Evolutionary conservation across 192 early-diverging fungal genomes (phyloP), one percentile per base, ranked within the genome.

Genomic region (Backusella australiensis): DNA sequence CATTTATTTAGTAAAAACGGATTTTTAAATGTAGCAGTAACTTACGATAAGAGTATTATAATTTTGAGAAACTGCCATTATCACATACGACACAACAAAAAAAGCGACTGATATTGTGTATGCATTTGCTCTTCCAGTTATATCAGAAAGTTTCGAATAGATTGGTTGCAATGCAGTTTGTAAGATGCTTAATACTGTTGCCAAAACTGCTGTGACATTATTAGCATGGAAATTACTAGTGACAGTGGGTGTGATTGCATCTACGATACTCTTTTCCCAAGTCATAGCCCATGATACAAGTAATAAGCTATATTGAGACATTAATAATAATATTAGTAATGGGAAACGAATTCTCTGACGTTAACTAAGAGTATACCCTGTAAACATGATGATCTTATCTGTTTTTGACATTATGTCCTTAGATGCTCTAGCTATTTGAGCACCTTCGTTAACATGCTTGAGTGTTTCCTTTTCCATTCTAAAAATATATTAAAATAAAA

Each of bases 141-240:
- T 59, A 66, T 77, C 76, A n/a, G 76, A 44, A 14, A 72, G 32
- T 26, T 77, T 77, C 6, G 72, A 74, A 26, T 59, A 59, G 12
- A 74, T 63, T 8, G 72, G 72, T 17, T 56, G 53, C 6, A 74
- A 34, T 19, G 56, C 49, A 23, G 72, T 74, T 65, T 63, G 53
- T 15, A 74, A 39, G 17, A 74, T 74, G 26, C 41, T 56, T 34
- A 74, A 23, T 1, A 74, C 46, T 19, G 56, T 74, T 19, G 34
- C 12, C 19, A 74, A 52, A 19, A 74, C 35, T 14, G 49, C 53
- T 26, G 72, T 56, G 11, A 74, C 4, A 26, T 74, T 56, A 29
- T 63, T 41, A 29, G 72, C 29, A 56, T 34, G 34, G 21, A 74
- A 46, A n/a, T 35, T 63, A 65, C 72, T 74, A 14, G 72, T 74